A percentile compares a stretch with the other conserved stretches of the same genome.
These are phyloP conservation scores for Thermothelomyces thermophilus DNA, from an alignment of 2,329 filamentous ascomycete species.

Conservation along the genomic window DNA sequence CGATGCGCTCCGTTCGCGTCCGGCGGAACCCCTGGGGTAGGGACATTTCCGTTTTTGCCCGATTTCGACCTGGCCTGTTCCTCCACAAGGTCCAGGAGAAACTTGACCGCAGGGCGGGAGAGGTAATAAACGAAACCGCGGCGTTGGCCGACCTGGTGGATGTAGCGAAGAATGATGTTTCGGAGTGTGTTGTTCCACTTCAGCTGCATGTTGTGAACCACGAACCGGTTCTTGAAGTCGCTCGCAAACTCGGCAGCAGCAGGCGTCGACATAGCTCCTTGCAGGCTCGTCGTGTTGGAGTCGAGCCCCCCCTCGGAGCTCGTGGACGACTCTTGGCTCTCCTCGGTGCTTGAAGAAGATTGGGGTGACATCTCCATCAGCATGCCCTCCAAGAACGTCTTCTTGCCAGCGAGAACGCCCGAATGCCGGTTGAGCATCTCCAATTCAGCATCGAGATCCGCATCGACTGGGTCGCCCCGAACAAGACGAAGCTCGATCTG, in stretches of 20 bases:
- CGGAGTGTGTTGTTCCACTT: slow-evolving; percentile 97
- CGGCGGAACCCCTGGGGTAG: slow-evolving; percentile 29
- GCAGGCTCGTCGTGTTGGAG: slow-evolving; percentile 41
- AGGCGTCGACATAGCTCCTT: slow-evolving; percentile 57
- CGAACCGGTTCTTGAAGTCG: slow-evolving; percentile 97
- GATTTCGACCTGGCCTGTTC: slow-evolving; percentile 74
- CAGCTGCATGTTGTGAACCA: slow-evolving; percentile 93
- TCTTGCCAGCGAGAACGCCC: slow-evolving; percentile 51
- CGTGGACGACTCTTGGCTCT: slow-evolving; percentile 18
- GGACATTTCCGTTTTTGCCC: slow-evolving; percentile 25
- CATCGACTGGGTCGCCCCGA: slow-evolving; percentile 44
- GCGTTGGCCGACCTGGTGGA: slow-evolving; percentile 92
- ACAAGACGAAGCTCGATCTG: slow-evolving; percentile 66
- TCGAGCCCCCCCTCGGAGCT: slow-evolving; percentile 1
- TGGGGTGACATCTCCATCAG: slow-evolving; percentile 42
- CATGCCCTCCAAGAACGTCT: slow-evolving; percentile 53
- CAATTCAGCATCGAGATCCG: slow-evolving; percentile 49
- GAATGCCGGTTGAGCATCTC: slow-evolving; percentile 54
- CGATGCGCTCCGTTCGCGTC: slow-evolving; percentile 43
- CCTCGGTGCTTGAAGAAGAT: slow-evolving; percentile 28
- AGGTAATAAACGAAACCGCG: slow-evolving; percentile 97
- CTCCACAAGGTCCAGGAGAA: slow-evolving; percentile 94
- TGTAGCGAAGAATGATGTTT: slow-evolving; percentile 95
- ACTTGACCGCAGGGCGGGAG: slow-evolving; percentile 91
- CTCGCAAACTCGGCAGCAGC: slow-evolving; percentile 76